These are phyloP conservation scores for Crataegus laevigata DNA, from an alignment of 306 rosid species.

Conservation along the genomic window DNA sequence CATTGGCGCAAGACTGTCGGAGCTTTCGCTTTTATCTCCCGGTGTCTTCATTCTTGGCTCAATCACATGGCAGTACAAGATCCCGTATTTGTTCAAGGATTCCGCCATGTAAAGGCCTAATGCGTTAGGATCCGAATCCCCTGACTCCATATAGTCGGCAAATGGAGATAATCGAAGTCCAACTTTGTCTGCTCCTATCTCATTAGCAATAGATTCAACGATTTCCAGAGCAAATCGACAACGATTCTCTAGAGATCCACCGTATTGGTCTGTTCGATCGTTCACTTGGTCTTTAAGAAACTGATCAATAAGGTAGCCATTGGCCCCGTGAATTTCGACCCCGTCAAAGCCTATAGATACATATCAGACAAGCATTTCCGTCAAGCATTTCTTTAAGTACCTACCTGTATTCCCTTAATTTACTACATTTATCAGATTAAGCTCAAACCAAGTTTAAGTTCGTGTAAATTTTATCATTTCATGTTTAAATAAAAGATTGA, in stretches of 20 bases:
- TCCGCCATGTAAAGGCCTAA: conserved; percentile 42
- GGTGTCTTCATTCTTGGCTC: conserved; percentile 44
- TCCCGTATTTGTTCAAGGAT: conserved; percentile 36
- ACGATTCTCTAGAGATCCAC: conserved; percentile 64
- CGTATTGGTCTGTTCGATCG: conserved; percentile 57
- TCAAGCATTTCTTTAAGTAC: too few species aligned
- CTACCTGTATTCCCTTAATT: too few species aligned
- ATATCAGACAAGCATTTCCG: background rate
- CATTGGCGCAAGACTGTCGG: conserved; percentile 36
- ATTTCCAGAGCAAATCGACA: conserved; percentile 47
- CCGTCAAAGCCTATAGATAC: conserved; percentile 60
- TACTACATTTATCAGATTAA: too few species aligned
- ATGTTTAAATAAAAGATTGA: background rate
- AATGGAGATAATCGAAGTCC: conserved; percentile 67
- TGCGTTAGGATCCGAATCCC: conserved; percentile 46
- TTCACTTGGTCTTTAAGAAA: conserved; percentile 58
- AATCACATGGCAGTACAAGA: conserved; percentile 59
- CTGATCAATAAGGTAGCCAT: conserved; percentile 62
- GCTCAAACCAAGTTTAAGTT: background rate
- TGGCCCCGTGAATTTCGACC: conserved; percentile 64
- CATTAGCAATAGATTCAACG: conserved; percentile 42
- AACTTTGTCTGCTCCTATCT: conserved; percentile 55
- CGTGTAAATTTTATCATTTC: background rate
- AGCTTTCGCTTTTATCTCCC: conserved; percentile 14
- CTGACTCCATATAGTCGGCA: conserved; percentile 28